A percentile compares a stretch with the other conserved stretches of the same genome.
Evolutionary conservation across 176 grass and related monocot genomes (phyloP).

Genomic region (Bolboschoenus planiculmis): DNA sequence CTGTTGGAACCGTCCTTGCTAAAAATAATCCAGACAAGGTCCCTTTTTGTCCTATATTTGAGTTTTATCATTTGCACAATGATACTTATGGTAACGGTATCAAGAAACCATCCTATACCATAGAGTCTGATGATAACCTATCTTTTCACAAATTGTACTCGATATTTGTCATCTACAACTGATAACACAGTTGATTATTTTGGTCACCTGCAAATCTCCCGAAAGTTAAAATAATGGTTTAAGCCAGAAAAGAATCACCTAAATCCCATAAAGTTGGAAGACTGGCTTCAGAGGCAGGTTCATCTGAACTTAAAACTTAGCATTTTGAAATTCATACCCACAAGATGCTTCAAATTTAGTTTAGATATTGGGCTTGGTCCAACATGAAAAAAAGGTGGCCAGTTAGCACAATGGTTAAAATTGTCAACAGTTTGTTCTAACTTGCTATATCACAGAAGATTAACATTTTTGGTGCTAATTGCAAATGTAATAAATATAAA

Average conservation of each 20-base stretch:
- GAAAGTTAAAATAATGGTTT: neutral
- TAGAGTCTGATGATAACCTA: neutral
- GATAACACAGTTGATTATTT: neutral
- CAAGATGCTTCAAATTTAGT: neutral
- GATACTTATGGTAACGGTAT: neutral
- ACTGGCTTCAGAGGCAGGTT: neutral
- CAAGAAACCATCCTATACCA: neutral
- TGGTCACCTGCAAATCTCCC: neutral
- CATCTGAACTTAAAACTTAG: neutral
- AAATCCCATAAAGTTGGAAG: neutral
- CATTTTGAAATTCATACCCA: neutral
- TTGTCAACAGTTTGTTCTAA: neutral
- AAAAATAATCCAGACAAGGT: conserved; percentile 98
- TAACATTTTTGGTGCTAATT: neutral
- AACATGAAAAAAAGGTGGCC: neutral
- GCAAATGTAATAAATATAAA: neutral
- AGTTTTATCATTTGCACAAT: neutral
- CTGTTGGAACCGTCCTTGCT: conserved; percentile 83
- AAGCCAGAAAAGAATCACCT: neutral
- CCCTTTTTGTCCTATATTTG: neutral
- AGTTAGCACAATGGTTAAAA: neutral
- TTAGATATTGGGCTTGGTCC: neutral
- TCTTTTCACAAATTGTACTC: neutral
- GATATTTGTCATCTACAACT: neutral
- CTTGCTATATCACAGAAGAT: neutral